A percentile compares a stretch with the other conserved stretches of the same genome.
Conservation (phyloP, 2,329 filamentous ascomycete genomes). For the Pseudonectria foliicola region DNA sequence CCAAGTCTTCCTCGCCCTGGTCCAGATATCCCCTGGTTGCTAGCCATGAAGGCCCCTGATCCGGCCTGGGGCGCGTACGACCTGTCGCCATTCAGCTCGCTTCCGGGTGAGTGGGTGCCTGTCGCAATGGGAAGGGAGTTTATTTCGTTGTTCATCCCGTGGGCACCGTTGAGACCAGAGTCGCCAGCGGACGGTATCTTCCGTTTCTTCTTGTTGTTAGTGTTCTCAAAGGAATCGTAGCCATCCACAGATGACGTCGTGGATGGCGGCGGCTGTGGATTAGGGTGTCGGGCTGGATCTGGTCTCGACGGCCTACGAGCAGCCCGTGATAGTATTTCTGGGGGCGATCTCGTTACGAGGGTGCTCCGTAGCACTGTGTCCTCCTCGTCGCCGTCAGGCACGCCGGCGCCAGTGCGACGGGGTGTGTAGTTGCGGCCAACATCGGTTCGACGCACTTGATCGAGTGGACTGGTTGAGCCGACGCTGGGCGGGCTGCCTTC, state of each 20-base stretch:
- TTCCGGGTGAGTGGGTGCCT: slow-evolving; percentile 13
- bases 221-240: slow-evolving; percentile 97
- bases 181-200: slow-evolving; percentile 91
- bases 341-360: slow-evolving; percentile 38
- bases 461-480: slow-evolving; percentile 14
- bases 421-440: slow-evolving; percentile 17
- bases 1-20: slow-evolving; percentile 78
- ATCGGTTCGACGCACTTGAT: slow-evolving; percentile 18
- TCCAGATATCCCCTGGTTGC: slow-evolving; percentile 62
- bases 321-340: slow-evolving; percentile 38
- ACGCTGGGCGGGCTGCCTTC: slow-evolving; percentile 25
- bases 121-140: slow-evolving; percentile 27
- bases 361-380: slow-evolving; percentile 32
- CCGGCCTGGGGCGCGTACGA: slow-evolving; percentile 20
- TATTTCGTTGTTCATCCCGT: slow-evolving; percentile 34
- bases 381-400: slow-evolving; percentile 57
- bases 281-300: slow-evolving; percentile 38
- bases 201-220: slow-evolving; percentile 98
- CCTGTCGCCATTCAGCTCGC: slow-evolving; percentile 26
- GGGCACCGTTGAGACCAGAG: slow-evolving; percentile 40
- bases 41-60: slow-evolving; percentile 44
- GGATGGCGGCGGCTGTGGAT: slow-evolving; percentile 55
- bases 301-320: slow-evolving; percentile 36
- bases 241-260: slow-evolving; percentile 70
- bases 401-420: slow-evolving; percentile 34